phyloP scores from a whole-genome alignment of 176 grass and related monocot species.

The Puya raimondii region DNA sequence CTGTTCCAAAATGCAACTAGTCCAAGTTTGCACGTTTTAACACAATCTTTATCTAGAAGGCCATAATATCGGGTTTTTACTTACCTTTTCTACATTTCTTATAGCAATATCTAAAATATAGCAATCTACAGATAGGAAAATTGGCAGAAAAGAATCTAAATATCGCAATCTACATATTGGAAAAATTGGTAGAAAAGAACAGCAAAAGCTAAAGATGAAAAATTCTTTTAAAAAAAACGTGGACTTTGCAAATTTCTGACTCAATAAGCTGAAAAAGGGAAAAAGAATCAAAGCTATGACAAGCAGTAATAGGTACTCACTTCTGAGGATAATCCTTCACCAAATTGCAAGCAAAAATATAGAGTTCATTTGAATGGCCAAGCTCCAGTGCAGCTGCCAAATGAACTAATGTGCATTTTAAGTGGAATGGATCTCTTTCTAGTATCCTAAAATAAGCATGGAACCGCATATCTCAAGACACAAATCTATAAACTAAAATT shows the following conservation, averaged over 20 bases:
- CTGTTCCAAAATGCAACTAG: no score
- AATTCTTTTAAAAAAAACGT: no score
- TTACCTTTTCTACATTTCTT: no score
- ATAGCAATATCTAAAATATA: no score
- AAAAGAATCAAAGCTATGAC: slow-evolving; percentile 1
- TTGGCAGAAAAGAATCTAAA: no score
- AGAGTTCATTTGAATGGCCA: slow-evolving; percentile 90
- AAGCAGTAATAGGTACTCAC: slow-evolving; percentile 38
- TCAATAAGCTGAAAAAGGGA: background rate
- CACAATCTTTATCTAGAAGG: no score
- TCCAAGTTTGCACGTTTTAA: no score
- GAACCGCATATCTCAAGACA: slow-evolving; percentile 10
- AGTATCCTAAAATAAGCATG: slow-evolving; percentile 59
- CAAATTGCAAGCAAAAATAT: slow-evolving; percentile 82
- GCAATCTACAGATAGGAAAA: no score
- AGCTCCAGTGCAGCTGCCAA: slow-evolving; percentile 90
- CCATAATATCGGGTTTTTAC: no score
- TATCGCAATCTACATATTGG: no score
- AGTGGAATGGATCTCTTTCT: slow-evolving; percentile 95
- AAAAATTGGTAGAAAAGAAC: no score
- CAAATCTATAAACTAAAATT: slow-evolving; percentile 9
- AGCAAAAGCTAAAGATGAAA: no score
- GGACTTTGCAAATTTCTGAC: background rate
- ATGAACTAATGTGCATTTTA: slow-evolving; percentile 85
- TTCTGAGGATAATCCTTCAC: slow-evolving; percentile 97